Evolutionary conservation across 2,329 filamentous ascomycete species (phyloP).

Genomic region (Monilinia vaccinii-corymbosi): DNA sequence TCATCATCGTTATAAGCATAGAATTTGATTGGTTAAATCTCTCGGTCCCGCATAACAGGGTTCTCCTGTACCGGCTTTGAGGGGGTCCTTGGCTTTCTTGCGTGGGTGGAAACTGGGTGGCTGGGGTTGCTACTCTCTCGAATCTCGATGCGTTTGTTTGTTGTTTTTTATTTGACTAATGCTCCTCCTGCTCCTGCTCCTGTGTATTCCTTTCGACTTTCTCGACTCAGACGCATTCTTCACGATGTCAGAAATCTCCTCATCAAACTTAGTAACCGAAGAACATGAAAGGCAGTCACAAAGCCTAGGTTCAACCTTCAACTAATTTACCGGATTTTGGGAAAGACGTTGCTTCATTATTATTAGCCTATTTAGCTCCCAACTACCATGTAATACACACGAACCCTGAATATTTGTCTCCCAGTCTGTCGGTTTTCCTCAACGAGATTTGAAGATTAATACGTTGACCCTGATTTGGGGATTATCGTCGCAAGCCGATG

Average conservation of each 20-base stretch:
- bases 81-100: background rate
- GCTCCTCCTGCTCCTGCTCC: no score
- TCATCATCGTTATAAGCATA: background rate
- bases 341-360: background rate
- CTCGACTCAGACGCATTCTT: background rate
- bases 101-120: background rate
- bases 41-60: no score
- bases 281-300: background rate
- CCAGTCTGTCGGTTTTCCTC: background rate
- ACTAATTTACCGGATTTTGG: rapidly evolving
- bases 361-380: no score
- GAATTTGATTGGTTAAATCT: no score
- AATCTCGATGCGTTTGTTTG: no score
- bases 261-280: background rate
- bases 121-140: background rate
- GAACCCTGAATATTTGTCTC: background rate
- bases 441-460: background rate
- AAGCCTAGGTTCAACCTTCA: background rate
- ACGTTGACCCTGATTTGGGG: background rate
- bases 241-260: background rate
- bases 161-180: background rate
- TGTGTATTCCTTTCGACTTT: background rate
- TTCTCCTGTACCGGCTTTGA: background rate
- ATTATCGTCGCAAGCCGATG: background rate
- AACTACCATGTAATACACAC: background rate